Conservation (phyloP, 257 asterid genomes). For the Jasminum sambac region DNA sequence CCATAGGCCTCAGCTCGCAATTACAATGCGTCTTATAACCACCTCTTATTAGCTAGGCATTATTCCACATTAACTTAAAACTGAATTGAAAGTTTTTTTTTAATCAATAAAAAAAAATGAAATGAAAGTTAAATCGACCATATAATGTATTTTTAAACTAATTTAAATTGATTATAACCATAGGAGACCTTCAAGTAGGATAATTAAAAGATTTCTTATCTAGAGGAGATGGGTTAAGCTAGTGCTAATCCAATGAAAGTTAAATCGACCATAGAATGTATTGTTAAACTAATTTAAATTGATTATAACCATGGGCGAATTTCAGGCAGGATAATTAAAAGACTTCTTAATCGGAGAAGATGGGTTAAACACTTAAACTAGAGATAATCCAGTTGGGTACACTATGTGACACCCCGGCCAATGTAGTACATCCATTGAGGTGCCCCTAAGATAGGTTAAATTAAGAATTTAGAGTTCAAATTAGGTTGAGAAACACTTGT, state of each 20-base stretch:
- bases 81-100: no score
- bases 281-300: background rate
- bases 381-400: no score
- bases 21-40: slow-evolving; percentile 20
- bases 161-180: background rate
- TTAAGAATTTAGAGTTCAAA: no score
- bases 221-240: background rate
- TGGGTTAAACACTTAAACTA: no score
- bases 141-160: background rate
- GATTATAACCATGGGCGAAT: background rate
- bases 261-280: background rate
- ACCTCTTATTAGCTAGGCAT: slow-evolving; percentile 17
- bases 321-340: background rate
- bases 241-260: background rate
- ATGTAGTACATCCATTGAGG: no score
- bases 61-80: background rate
- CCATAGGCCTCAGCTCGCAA: slow-evolving; percentile 23
- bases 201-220: background rate
- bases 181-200: background rate
- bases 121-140: background rate
- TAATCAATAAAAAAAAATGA: no score
- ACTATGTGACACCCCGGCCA: no score
- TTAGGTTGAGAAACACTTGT: no score
- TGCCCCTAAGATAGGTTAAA: no score
- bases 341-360: background rate